Percentiles rank a stretch among this genome's conserved stretches.
These are phyloP conservation scores for Fusarium tupiense DNA, from an alignment of 2,329 filamentous ascomycete species.

Conservation along the genomic window DNA sequence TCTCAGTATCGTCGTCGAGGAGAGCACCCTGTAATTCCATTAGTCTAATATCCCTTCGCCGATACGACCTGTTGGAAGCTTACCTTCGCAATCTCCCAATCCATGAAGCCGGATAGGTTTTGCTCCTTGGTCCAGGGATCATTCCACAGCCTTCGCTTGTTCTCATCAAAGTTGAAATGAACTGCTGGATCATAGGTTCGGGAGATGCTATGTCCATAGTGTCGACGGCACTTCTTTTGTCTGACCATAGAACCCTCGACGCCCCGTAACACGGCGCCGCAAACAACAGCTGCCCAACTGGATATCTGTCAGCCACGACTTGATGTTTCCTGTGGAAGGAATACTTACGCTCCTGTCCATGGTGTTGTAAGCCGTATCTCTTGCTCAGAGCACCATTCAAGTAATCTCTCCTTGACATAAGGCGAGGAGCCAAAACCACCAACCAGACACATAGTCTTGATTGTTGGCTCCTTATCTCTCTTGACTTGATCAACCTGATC, in stretches of 20 bases:
- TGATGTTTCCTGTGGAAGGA: no score
- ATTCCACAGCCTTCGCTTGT: not conserved
- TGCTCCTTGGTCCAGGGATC: not conserved
- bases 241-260: not conserved
- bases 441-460: not conserved
- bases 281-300: not conserved
- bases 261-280: not conserved
- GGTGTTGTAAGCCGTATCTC: not conserved
- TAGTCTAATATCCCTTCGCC: not conserved
- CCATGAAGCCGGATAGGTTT: not conserved
- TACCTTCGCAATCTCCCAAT: not conserved
- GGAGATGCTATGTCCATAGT: not conserved
- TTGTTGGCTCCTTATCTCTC: not conserved
- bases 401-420: not conserved
- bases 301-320: no score
- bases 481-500: not conserved
- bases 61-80: fast-evolving
- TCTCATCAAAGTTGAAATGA: not conserved
- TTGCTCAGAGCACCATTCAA: not conserved
- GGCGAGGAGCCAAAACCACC: not conserved
- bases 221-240: not conserved
- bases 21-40: not conserved
- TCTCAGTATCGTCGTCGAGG: not conserved
- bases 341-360: not conserved
- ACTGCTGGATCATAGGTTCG: not conserved